A percentile compares a stretch with the other conserved stretches of the same genome.
Evolutionary conservation across 345 rosid genomes (phyloP).

Genomic region (Lumnitzera racemosa): DNA sequence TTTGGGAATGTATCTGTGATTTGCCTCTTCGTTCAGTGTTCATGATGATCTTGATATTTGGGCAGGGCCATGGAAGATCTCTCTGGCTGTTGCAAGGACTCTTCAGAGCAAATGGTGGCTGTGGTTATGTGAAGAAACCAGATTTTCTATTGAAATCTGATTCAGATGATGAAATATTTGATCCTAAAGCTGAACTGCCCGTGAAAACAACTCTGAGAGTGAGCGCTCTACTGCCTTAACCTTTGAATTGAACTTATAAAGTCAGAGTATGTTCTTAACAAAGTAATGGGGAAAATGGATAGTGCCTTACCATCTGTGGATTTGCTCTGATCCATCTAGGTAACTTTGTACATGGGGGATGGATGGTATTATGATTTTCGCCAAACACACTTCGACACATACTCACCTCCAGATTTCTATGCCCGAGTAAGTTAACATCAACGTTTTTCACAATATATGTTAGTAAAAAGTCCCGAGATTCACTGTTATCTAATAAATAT

Average conservation of each 20-base stretch:
- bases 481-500: no score
- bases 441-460: no score
- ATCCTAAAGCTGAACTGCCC: constrained; percentile 24
- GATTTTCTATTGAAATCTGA: constrained; percentile 20
- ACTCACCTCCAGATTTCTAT: constrained; percentile 38
- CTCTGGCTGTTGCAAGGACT: constrained; percentile 44
- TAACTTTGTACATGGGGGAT: constrained; percentile 37
- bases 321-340: constrained; percentile 9
- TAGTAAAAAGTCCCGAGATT: no score
- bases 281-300: no score
- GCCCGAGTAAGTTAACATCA: constrained; percentile 17
- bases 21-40: not conserved
- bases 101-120: constrained; percentile 38
- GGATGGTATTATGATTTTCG: constrained; percentile 36
- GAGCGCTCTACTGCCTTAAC: not conserved
- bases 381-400: constrained; percentile 30
- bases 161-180: constrained; percentile 20
- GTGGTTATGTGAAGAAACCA: constrained; percentile 39
- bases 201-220: constrained; percentile 29
- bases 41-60: not conserved
- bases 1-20: not conserved
- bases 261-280: no score
- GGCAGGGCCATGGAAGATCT: constrained; percentile 32
- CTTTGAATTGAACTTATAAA: no score
- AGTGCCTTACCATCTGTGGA: not conserved